Percentiles rank a stretch among this genome's conserved stretches.
phyloP scores from a whole-genome alignment of 257 asterid species.

The Rubia yunnanensis region DNA sequence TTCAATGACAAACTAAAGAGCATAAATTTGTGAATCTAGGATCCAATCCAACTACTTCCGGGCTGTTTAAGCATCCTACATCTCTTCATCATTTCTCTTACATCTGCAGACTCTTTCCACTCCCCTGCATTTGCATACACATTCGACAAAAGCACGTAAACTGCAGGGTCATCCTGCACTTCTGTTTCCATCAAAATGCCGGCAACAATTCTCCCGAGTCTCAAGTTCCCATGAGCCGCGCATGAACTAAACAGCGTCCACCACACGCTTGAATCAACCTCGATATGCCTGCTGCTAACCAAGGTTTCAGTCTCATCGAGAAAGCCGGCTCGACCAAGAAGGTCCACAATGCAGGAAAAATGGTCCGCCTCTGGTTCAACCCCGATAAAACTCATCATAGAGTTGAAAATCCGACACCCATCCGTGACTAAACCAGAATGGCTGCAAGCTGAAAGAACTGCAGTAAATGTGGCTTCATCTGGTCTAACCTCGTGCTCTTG shows the following conservation, averaged over 20 bases:
- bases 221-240: constrained; percentile 51
- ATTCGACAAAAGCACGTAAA: constrained; percentile 63
- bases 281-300: constrained; percentile 25
- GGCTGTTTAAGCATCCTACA: constrained; percentile 55
- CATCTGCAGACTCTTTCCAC: constrained; percentile 69
- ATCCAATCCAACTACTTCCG: constrained; percentile 64
- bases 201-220: constrained; percentile 53
- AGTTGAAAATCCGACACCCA: constrained; percentile 47
- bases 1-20: too few species aligned
- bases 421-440: constrained; percentile 65
- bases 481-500: constrained; percentile 32
- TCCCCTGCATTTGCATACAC: constrained; percentile 69
- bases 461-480: constrained; percentile 72
- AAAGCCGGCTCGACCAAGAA: constrained; percentile 67
- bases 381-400: constrained; percentile 38
- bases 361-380: constrained; percentile 55
- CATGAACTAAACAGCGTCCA: constrained; percentile 74
- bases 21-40: constrained; percentile 10
- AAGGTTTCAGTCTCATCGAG: constrained; percentile 57
- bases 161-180: constrained; percentile 39
- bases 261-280: constrained; percentile 54
- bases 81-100: constrained; percentile 57
- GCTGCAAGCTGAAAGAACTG: constrained; percentile 83
- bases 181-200: constrained; percentile 48
- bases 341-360: constrained; percentile 65